Evolutionary conservation across 805 yeast genomes (phyloP), one percentile per base, ranked within the genome.

Genomic region (Starmerella bombi): DNA sequence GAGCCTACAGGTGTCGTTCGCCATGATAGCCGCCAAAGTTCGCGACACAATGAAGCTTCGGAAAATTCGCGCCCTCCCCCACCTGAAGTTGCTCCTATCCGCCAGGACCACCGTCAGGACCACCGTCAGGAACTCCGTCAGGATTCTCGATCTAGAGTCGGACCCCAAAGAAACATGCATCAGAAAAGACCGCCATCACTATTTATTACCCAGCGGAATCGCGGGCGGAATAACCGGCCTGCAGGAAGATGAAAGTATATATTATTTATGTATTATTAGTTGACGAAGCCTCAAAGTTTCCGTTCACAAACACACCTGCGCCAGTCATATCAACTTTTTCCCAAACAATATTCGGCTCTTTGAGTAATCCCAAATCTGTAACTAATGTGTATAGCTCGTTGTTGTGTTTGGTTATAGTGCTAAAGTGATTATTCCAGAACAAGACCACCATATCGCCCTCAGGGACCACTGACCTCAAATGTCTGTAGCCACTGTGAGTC

Each of bases 371-470:
- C 14, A 67, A 62, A 55, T 91, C 95, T 1, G 91, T 81, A 3
- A 81, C 77, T 21, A 88, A 63, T 4, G 72, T 59, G 54, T 72
- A 84, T 25, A 88, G 62, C 40, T 67, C 66, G 22, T 65, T 65
- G 5, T 57, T 43, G 32, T 47, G 53, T 3, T 56, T 57, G 50
- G 66, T 70, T 9, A 86, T 56, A 0, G 95, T 83, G 48, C 71
- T 71, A 59, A 82, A 88, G 58, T 85, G 95, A 58, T 91, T 86
- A 59, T 91, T 88, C 54, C 96, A 69, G 63, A 86, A 91, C 46
- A 88, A 71, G 0, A 88, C 74, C 1, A 77, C 72, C 41, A 77
- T 66, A 5, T 76, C 69, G 32, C 75, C 75, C 14, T 69, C 66
- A 1, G 59, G 54, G 21, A 82, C 55, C 3, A 65, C 52, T 5